Evolutionary conservation across 2,329 filamentous ascomycete genomes (phyloP).

Genomic region (Nothomitra cinnamomea): DNA sequence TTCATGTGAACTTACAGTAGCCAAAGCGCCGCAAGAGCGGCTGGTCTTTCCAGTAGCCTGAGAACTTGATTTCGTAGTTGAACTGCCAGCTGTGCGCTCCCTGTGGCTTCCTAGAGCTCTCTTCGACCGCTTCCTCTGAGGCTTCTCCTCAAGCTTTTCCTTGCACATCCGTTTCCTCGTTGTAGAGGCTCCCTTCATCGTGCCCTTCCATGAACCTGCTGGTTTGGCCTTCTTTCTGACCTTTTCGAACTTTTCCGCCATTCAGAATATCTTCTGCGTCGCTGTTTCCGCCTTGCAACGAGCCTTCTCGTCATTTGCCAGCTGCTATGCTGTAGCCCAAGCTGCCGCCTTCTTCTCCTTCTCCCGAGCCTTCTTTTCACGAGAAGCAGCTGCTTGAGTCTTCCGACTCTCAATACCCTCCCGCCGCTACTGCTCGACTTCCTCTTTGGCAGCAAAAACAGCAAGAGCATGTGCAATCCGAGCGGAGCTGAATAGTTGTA

Average conservation of each 20-base stretch:
- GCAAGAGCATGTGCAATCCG: not conserved
- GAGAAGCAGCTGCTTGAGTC: not conserved
- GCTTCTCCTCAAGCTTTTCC: not conserved
- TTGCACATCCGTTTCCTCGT: not conserved
- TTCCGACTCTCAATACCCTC: not conserved
- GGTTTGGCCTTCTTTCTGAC: not conserved
- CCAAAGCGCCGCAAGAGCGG: not conserved
- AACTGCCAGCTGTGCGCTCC: not conserved
- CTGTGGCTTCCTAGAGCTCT: not conserved
- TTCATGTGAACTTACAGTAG: too few species aligned
- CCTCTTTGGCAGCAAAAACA: not conserved
- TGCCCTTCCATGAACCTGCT: not conserved
- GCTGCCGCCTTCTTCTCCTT: not conserved
- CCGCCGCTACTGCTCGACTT: not conserved
- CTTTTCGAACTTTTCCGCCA: not conserved
- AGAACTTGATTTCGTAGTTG: not conserved
- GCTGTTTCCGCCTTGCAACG: not conserved
- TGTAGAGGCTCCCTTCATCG: not conserved
- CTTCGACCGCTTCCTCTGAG: not conserved
- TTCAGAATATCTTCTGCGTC: not conserved
- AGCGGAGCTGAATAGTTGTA: not conserved
- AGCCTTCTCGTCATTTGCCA: not conserved
- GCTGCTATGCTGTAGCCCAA: not conserved
- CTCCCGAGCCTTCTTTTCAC: not conserved
- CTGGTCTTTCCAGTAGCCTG: not conserved